Conservation (phyloP, 805 yeast genomes). For the Myxozyma neotropica region DNA sequence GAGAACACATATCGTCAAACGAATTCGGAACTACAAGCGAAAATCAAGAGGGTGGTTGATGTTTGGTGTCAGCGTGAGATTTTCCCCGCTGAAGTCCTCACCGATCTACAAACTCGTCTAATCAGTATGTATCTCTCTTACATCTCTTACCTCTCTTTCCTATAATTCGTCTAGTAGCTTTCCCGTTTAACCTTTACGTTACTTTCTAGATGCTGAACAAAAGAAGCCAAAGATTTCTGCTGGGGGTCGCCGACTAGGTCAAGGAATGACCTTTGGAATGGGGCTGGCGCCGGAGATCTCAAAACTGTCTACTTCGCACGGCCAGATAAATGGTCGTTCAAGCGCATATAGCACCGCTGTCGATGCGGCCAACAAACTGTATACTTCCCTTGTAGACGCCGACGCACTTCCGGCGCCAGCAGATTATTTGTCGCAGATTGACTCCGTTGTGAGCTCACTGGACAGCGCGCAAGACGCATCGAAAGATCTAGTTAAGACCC, state of each 20-base stretch:
- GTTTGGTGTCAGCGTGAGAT: conserved; percentile 71
- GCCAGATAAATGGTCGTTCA: conserved; percentile 4
- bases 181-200: neutral
- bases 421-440: conserved; percentile 38
- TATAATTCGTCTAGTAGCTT: too few relatives aligned
- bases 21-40: conserved; percentile 51
- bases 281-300: conserved; percentile 32
- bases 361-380: conserved; percentile 23
- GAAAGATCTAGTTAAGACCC: conserved; percentile 37
- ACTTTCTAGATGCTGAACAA: conserved; percentile 23
- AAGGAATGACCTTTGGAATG: conserved; percentile 26
- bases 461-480: conserved; percentile 38
- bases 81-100: conserved; percentile 46
- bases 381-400: conserved; percentile 34
- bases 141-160: neutral
- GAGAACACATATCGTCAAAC: conserved; percentile 44
- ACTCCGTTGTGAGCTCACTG: conserved; percentile 35
- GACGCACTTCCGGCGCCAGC: conserved; percentile 44
- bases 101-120: conserved; percentile 39
- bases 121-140: conserved; percentile 13
- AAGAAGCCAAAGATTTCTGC: conserved; percentile 19
- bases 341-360: conserved; percentile 16
- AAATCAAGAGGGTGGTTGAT: conserved; percentile 58
- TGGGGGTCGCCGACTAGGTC: conserved; percentile 32
- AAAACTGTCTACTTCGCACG: conserved; percentile 24